Conservation (phyloP, 495 filamentous ascomycete genomes). For the Lasiosphaeris hirsuta region DNA sequence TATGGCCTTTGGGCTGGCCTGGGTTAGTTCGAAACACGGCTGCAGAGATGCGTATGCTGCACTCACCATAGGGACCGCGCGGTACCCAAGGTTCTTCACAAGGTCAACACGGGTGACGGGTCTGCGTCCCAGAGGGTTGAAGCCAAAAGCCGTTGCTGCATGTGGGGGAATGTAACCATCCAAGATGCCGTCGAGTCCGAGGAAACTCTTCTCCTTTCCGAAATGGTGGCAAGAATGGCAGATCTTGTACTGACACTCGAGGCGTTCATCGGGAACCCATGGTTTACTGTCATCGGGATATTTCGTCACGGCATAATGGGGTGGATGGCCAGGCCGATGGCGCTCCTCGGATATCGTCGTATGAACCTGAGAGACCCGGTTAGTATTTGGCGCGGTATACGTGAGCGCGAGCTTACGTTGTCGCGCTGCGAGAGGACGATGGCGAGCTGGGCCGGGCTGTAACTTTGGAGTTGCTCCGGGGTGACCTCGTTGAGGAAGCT, state of each 20-base stretch:
- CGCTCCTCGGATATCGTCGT: slow-evolving; percentile 22
- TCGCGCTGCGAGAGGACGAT: slow-evolving; percentile 42
- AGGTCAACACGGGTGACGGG: slow-evolving; percentile 31
- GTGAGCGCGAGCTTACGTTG: slow-evolving; percentile 22
- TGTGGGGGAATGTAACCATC: slow-evolving; percentile 42
- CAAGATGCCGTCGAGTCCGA: slow-evolving; percentile 48
- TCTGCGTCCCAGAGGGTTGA: slow-evolving; percentile 24
- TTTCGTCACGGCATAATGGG: slow-evolving; percentile 1
- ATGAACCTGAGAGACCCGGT: slow-evolving; percentile 19
- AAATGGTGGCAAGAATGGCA: slow-evolving; percentile 51
- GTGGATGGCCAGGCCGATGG: background rate
- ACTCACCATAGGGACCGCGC: slow-evolving; percentile 34
- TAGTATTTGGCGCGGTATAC: background rate
- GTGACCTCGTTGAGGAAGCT: slow-evolving; percentile 50
- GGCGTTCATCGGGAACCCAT: slow-evolving; percentile 36
- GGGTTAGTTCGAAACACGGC: background rate
- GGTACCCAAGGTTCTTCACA: slow-evolving; percentile 35
- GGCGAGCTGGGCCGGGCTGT: slow-evolving; percentile 39
- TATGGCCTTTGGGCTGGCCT: background rate
- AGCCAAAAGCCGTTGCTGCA: slow-evolving; percentile 43
- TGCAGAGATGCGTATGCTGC: background rate
- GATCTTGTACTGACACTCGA: slow-evolving; percentile 50
- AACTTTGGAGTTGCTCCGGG: slow-evolving; percentile 44
- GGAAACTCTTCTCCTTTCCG: slow-evolving; percentile 42
- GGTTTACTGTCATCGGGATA: slow-evolving; percentile 21